Evolutionary conservation across 192 early-diverging fungal species (phyloP).

Genomic region (Rhizoclosmatium globosum): DNA sequence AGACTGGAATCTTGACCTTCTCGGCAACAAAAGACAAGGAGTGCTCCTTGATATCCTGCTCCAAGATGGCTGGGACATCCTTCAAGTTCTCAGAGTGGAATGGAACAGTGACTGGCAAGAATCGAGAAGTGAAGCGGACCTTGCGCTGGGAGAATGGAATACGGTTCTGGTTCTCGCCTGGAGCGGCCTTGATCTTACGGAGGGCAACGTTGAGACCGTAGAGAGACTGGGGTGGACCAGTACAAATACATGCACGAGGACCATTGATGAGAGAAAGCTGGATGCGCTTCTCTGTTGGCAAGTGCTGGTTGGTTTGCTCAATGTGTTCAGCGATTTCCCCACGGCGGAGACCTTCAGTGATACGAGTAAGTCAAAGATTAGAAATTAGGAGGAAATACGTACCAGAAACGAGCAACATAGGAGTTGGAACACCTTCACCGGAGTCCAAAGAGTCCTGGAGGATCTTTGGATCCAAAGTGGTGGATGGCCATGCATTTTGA

Average conservation of each 20-base stretch:
- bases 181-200: conserved; percentile 89
- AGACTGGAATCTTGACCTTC: conserved; percentile 79
- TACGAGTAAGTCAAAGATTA: background rate
- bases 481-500: conserved; percentile 79
- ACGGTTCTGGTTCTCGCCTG: conserved; percentile 86
- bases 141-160: conserved; percentile 90
- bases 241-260: conserved; percentile 86
- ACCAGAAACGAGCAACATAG: conserved; percentile 89
- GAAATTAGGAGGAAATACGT: background rate
- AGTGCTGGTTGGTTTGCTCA: conserved; percentile 85
- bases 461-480: conserved; percentile 85
- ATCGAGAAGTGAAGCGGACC: conserved; percentile 88
- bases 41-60: conserved; percentile 73
- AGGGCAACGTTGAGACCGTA: conserved; percentile 92
- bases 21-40: conserved; percentile 68
- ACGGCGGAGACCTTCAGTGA: conserved; percentile 68
- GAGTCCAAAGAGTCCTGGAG: conserved; percentile 87
- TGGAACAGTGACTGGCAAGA: conserved; percentile 91
- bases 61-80: conserved; percentile 68
- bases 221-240: conserved; percentile 89
- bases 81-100: conserved; percentile 89
- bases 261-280: conserved; percentile 91
- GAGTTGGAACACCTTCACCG: conserved; percentile 90
- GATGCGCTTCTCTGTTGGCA: conserved; percentile 84
- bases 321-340: conserved; percentile 85